Evolutionary conservation across 2,329 filamentous ascomycete genomes (phyloP), one percentile per base, ranked within the genome.

Genomic region (Phoma herbarum): DNA sequence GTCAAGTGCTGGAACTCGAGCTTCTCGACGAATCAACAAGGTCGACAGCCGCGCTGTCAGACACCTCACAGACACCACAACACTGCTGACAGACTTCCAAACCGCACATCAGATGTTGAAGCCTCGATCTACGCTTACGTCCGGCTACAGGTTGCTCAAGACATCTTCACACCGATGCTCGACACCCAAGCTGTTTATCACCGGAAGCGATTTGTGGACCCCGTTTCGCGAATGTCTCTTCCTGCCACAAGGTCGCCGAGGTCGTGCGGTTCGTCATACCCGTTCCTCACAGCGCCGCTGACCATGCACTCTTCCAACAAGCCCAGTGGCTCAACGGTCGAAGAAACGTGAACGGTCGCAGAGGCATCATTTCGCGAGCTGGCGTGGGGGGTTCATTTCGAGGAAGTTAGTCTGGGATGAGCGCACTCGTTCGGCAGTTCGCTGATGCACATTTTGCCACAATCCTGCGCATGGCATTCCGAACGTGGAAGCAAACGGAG

Each of bases 381-480:
- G 22, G 20, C 46, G 56, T 59, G 56, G 56, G 56, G 49, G 43
- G 49, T 42, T 7, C 18, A 4, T 35, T 31, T 14, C 22, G 18
- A 42, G 29, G 48, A 12, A 5, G 46, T 20, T 18, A 22, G 23
- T 20, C 20, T 45, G 12, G 11, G 14, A 20, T 20, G 39, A 41
- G 39, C 53, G 33, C 39, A 46, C 20, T 25, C 39, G 44, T 14
- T 41, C 50, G 28, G 50, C 39, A 54, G n/a, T 31, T 50, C 28
- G 44, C 29, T 39, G 39, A 48, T 29, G 50, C 20, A 41, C 25
- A 50, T 8, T 46, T 51, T 25, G 50, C 45, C 56, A 59, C 45
- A 29, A 46, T 39, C 25, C 41, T 50, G 16, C 25, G 22, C 22
- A 46, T 31, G n/a, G 26, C 28, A 8, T 23, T 49, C 50, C 39